Evolutionary conservation across 2,329 filamentous ascomycete species (phyloP).

Genomic region (Chalara sp.): DNA sequence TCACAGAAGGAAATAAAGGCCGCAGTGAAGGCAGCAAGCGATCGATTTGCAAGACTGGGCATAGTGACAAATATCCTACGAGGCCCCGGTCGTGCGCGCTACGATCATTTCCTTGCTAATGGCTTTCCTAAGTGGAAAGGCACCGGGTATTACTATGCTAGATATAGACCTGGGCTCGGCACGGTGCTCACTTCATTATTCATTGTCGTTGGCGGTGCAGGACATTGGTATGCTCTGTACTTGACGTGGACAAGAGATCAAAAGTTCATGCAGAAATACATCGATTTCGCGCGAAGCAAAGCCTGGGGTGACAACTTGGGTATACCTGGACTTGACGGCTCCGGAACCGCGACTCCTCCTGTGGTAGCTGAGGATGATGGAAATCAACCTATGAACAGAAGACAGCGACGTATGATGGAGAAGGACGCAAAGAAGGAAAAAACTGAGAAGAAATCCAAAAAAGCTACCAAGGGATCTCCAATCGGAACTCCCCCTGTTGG

Average conservation of each 20-base stretch:
- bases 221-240: slow-evolving; percentile 80
- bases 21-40: slow-evolving; percentile 73
- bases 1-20: slow-evolving; percentile 68
- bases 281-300: slow-evolving; percentile 77
- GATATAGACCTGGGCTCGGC: slow-evolving; percentile 85
- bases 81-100: slow-evolving; percentile 73
- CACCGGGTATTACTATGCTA: slow-evolving; percentile 95
- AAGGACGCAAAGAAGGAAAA: slow-evolving; percentile 69
- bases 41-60: slow-evolving; percentile 76
- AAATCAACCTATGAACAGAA: slow-evolving; percentile 64
- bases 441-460: slow-evolving; percentile 49
- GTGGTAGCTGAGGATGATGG: slow-evolving; percentile 40
- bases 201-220: slow-evolving; percentile 72
- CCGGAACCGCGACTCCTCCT: slow-evolving; percentile 35
- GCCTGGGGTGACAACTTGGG: slow-evolving; percentile 83
- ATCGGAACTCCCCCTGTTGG: slow-evolving; percentile 37
- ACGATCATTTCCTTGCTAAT: slow-evolving; percentile 88
- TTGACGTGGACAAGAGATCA: slow-evolving; percentile 84
- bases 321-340: slow-evolving; percentile 59
- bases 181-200: slow-evolving; percentile 79
- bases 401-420: slow-evolving; percentile 83
- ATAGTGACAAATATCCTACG: slow-evolving; percentile 82
- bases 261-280: slow-evolving; percentile 88
- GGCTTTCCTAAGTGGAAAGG: slow-evolving; percentile 97
- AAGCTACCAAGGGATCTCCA: slow-evolving; percentile 38